Conservation (phyloP, 305 asterid species). For the Solanum hybrid region DNA sequence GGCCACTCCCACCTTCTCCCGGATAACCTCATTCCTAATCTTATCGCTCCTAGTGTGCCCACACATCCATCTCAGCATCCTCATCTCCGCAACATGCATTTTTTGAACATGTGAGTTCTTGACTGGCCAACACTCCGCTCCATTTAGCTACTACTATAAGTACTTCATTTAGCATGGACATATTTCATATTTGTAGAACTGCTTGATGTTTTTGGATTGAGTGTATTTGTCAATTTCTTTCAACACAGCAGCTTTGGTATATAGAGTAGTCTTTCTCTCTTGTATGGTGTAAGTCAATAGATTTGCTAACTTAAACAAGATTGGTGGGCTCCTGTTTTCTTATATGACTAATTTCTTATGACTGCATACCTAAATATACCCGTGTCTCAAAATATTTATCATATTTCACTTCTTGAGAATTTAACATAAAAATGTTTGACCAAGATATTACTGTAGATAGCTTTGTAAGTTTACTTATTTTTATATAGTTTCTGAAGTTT, state of each 20-base stretch:
- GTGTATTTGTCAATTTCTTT: neutral
- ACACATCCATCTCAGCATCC: too few relatives aligned
- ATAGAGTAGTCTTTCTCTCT: neutral
- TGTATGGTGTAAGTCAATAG: neutral
- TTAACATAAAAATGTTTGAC: neutral
- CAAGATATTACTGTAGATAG: neutral
- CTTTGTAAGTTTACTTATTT: neutral
- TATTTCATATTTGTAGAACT: neutral
- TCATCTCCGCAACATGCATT: too few relatives aligned
- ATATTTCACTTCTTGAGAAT: neutral
- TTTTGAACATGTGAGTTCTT: too few relatives aligned
- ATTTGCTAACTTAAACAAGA: neutral
- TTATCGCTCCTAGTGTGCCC: too few relatives aligned
- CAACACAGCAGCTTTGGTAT: neutral
- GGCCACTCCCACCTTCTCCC: too few relatives aligned
- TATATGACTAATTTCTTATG: neutral
- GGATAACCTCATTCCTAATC: too few relatives aligned
- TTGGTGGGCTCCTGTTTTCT: neutral
- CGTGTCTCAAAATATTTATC: neutral
- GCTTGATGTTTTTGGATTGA: neutral
- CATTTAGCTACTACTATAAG: neutral
- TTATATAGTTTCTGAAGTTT: neutral
- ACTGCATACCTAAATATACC: neutral
- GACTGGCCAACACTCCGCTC: too few relatives aligned
- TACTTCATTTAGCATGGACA: neutral